Conservation (phyloP, 257 asterid species). For the Lycium ferocissimum region DNA sequence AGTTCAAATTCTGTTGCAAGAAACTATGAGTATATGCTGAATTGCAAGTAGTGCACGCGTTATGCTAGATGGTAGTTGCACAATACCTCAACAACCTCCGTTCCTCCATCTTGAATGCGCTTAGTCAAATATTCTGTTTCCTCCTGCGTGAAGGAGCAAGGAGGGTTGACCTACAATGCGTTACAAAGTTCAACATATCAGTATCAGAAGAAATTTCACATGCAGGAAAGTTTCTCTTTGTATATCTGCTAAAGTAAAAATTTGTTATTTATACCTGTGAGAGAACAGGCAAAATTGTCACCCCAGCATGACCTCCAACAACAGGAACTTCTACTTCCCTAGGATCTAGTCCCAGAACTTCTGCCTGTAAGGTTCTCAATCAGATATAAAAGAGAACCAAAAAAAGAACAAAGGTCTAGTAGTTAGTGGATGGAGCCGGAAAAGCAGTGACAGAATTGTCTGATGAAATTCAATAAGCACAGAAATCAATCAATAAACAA, state of each 20-base stretch:
- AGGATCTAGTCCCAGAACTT: constrained; percentile 95
- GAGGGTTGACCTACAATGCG: constrained; percentile 70
- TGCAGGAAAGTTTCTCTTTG: constrained; percentile 1
- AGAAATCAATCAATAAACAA: not conserved
- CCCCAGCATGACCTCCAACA: constrained; percentile 97
- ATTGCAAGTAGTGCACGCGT: not conserved
- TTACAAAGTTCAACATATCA: not conserved
- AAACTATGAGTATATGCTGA: not conserved
- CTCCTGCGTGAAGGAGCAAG: constrained; percentile 76
- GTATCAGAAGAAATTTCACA: constrained; percentile 23
- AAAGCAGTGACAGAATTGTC: not conserved
- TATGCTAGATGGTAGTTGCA: constrained; percentile 1
- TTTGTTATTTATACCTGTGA: constrained; percentile 70
- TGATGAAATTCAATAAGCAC: not conserved
- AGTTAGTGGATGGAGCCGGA: constrained; percentile 14
- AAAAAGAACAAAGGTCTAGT: not conserved
- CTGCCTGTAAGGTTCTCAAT: constrained; percentile 60
- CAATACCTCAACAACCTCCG: constrained; percentile 95
- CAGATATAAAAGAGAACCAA: not conserved
- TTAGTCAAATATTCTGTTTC: constrained; percentile 80
- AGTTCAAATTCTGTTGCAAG: not conserved
- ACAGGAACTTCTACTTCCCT: constrained; percentile 93
- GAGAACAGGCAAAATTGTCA: constrained; percentile 91
- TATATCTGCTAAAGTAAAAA: not conserved
- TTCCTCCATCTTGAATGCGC: constrained; percentile 98